A percentile compares a stretch with the other conserved stretches of the same genome.
Conservation (phyloP, 805 yeast species). For the Saturnispora hagleri region DNA sequence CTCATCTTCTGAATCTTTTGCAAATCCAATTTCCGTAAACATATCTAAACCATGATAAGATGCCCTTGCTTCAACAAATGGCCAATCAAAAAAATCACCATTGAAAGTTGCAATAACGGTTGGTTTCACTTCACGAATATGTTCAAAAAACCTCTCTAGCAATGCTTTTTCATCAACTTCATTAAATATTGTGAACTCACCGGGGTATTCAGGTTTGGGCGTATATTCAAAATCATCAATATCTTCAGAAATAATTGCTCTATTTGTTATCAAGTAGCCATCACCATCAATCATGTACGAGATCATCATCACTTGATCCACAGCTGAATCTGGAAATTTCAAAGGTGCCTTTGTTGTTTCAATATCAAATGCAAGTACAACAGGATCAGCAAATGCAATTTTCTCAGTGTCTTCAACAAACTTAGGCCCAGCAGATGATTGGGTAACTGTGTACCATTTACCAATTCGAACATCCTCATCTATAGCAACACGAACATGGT, state of each 20-base stretch:
- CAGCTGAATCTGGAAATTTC: slow-evolving; percentile 85
- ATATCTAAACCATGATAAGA: slow-evolving; percentile 74
- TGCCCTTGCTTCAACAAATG: slow-evolving; percentile 88
- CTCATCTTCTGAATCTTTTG: slow-evolving; percentile 80
- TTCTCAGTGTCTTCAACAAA: slow-evolving; percentile 58
- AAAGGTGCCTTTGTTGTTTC: slow-evolving; percentile 96
- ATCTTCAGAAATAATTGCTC: slow-evolving; percentile 90
- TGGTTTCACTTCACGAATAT: slow-evolving; percentile 78
- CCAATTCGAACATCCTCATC: slow-evolving; percentile 85
- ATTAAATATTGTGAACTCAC: slow-evolving; percentile 80
- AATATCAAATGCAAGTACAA: slow-evolving; percentile 91
- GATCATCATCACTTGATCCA: slow-evolving; percentile 97
- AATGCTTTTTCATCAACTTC: slow-evolving; percentile 77
- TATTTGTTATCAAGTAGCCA: slow-evolving; percentile 85
- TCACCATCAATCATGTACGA: slow-evolving; percentile 99
- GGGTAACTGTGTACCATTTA: slow-evolving; percentile 84
- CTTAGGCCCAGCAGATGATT: slow-evolving; percentile 44
- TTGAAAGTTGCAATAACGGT: slow-evolving; percentile 97
- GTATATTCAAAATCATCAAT: slow-evolving; percentile 96
- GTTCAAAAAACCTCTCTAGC: slow-evolving; percentile 75
- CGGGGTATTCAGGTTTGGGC: slow-evolving; percentile 94
- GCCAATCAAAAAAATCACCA: slow-evolving; percentile 99
- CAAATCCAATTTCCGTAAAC: slow-evolving; percentile 92
- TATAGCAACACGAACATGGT: slow-evolving; percentile 92
- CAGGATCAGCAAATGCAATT: slow-evolving; percentile 95